These are phyloP conservation scores for Arabis alpina DNA, from an alignment of 345 rosid genomes.

Conservation along the genomic window DNA sequence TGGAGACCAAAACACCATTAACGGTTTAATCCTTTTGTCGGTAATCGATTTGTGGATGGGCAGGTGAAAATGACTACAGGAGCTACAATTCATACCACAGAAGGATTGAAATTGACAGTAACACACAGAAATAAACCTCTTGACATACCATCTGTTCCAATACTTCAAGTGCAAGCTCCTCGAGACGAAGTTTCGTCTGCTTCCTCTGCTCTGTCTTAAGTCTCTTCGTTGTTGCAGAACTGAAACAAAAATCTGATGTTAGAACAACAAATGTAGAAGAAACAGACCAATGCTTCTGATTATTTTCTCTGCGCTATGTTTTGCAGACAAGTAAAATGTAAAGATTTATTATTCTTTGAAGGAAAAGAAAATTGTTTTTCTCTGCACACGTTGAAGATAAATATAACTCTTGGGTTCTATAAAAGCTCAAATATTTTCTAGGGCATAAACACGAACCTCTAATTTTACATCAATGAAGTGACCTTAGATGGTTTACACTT, in stretches of 20 bases:
- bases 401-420: constrained; percentile 9
- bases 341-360: constrained; percentile 15
- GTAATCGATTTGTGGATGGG: constrained; percentile 25
- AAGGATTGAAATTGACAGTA: constrained; percentile 75
- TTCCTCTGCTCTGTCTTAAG: constrained; percentile 53
- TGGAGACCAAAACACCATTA: neutral
- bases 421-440: constrained; percentile 11
- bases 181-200: constrained; percentile 65
- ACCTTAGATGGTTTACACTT: constrained; percentile 26
- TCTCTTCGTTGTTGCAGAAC: constrained; percentile 15
- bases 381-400: constrained; percentile 4
- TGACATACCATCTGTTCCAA: constrained; percentile 49
- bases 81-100: constrained; percentile 92
- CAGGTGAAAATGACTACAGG: constrained; percentile 95
- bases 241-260: constrained; percentile 9
- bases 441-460: constrained; percentile 19
- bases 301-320: constrained; percentile 22
- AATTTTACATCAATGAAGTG: constrained; percentile 38
- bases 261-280: constrained; percentile 22
- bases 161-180: constrained; percentile 44
- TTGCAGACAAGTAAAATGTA: constrained; percentile 23
- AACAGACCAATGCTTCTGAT: constrained; percentile 18
- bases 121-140: constrained; percentile 63
- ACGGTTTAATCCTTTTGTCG: neutral
- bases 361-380: neutral